phyloP scores from a whole-genome alignment of 2,329 filamentous ascomycete genomes.

The Gaeumannomyces tritici region DNA sequence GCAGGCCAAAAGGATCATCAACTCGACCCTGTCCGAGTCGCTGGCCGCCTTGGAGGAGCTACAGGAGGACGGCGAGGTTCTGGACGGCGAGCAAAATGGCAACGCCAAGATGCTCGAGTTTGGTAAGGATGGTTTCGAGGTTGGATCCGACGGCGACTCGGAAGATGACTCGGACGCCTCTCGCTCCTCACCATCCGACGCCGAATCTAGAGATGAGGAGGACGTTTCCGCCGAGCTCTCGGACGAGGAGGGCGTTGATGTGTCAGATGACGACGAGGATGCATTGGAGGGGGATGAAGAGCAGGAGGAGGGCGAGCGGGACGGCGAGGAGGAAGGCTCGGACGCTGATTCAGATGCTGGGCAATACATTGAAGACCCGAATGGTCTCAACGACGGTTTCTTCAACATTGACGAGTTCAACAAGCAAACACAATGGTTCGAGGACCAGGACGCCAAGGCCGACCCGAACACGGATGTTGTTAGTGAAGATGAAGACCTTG shows the following conservation, averaged over 20 bases:
- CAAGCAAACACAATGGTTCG: constrained; percentile 80
- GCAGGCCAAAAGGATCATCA: constrained; percentile 77
- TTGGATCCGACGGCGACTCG: constrained; percentile 24
- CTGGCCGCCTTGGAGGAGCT: constrained; percentile 37
- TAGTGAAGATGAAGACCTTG: constrained; percentile 77
- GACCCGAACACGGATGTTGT: constrained; percentile 65
- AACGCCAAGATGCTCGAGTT: constrained; percentile 18
- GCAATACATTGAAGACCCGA: constrained; percentile 59
- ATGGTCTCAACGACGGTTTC: constrained; percentile 93
- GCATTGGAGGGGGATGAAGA: constrained; percentile 20
- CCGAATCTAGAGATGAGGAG: not conserved
- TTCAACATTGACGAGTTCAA: constrained; percentile 98
- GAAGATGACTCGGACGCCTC: constrained; percentile 17
- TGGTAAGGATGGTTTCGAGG: constrained; percentile 28
- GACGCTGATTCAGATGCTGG: constrained; percentile 29
- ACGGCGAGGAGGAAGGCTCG: constrained; percentile 35
- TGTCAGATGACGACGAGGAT: constrained; percentile 17
- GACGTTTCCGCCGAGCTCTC: not conserved
- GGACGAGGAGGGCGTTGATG: constrained; percentile 14
- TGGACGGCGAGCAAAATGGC: not conserved
- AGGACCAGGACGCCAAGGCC: constrained; percentile 72
- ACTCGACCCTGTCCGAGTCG: constrained; percentile 39
- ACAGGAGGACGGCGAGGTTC: constrained; percentile 26
- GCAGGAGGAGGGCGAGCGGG: constrained; percentile 21
- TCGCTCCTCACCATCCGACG: not conserved